Evolutionary conservation across 257 asterid species (phyloP).

Genomic region (Henckelia pumila): DNA sequence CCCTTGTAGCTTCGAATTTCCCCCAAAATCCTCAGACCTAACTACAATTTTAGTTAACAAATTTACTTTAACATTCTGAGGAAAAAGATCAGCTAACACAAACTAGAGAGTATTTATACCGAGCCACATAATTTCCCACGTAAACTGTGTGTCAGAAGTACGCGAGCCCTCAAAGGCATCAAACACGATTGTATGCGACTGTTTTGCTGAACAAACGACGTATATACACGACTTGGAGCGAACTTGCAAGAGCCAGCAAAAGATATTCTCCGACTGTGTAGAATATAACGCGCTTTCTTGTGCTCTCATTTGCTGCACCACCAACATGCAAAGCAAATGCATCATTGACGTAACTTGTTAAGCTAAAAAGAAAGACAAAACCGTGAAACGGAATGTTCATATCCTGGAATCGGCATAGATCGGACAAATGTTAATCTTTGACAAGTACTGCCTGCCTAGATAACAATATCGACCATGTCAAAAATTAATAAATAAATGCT

Average conservation of each 20-base stretch:
- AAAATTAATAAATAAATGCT: not conserved
- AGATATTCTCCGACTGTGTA: constrained; percentile 80
- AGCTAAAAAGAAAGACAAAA: too few species aligned
- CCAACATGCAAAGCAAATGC: constrained; percentile 1
- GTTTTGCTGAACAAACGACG: constrained; percentile 77
- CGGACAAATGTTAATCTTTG: not conserved
- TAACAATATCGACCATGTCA: not conserved
- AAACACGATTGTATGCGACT: constrained; percentile 69
- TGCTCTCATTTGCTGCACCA: constrained; percentile 87
- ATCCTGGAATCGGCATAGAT: not conserved
- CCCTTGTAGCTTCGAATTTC: too few species aligned
- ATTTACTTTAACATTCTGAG: too few species aligned
- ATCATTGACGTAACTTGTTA: not conserved
- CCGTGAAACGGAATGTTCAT: not conserved
- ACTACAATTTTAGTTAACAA: too few species aligned
- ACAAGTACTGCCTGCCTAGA: not conserved
- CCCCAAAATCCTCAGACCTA: too few species aligned
- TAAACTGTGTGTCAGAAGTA: too few species aligned
- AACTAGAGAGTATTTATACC: too few species aligned
- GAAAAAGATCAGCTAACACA: too few species aligned
- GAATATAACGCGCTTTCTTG: constrained; percentile 65
- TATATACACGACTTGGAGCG: constrained; percentile 63
- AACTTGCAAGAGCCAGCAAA: constrained; percentile 54
- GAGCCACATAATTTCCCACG: too few species aligned
- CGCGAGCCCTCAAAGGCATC: too few species aligned